Evolutionary conservation across 2,329 filamentous ascomycete species (phyloP).

Genomic region (Colletotrichum viniferum): DNA sequence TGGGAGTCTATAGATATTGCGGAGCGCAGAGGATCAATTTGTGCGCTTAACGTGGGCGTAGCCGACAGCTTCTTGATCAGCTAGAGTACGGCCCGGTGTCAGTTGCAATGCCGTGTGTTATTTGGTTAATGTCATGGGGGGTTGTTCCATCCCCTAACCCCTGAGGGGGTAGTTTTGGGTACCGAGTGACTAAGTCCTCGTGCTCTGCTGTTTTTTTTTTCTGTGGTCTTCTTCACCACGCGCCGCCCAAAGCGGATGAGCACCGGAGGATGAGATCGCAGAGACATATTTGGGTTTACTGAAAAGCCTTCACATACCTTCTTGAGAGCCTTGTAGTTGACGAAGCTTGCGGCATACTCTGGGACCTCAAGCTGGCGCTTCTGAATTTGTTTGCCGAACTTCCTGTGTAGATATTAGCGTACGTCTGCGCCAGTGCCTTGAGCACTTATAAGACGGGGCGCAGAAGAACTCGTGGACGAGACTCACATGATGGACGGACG

Average conservation of each 20-base stretch:
- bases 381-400: constrained; percentile 99
- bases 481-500: constrained; percentile 15
- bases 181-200: constrained; percentile 11
- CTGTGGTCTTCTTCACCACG: neutral
- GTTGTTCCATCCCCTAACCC: constrained; percentile 11
- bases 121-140: constrained; percentile 18
- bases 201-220: neutral
- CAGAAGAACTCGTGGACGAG: neutral
- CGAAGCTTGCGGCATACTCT: constrained; percentile 98
- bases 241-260: neutral
- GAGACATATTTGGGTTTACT: neutral
- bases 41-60: constrained; percentile 81
- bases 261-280: neutral
- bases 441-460: neutral
- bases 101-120: constrained; percentile 27
- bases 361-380: constrained; percentile 98
- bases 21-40: constrained; percentile 64
- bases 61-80: constrained; percentile 98
- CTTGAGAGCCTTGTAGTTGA: constrained; percentile 99
- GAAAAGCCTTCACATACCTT: constrained; percentile 67
- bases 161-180: constrained; percentile 13
- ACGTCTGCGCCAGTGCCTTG: neutral
- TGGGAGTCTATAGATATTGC: constrained; percentile 72
- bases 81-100: constrained; percentile 53
- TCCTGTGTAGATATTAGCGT: constrained; percentile 62